Evolutionary conservation across 1,284 basidiomycete species (phyloP).

Genomic region (Rhodotorula sp.): DNA sequence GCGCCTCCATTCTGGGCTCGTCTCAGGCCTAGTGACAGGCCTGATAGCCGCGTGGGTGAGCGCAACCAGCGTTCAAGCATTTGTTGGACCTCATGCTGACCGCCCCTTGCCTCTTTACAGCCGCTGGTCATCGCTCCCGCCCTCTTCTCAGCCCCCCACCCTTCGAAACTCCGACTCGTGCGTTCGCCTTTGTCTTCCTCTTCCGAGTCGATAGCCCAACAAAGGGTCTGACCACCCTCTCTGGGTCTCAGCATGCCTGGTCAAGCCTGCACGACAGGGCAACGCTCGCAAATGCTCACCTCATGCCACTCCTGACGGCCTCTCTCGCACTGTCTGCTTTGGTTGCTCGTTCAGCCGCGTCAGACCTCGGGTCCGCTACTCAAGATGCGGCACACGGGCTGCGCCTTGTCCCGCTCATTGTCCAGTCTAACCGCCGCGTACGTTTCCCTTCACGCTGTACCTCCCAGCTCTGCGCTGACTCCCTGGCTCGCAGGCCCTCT

Average conservation of each 20-base stretch:
- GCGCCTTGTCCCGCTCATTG: not conserved
- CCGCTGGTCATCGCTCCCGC: constrained; percentile 3
- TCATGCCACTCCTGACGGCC: constrained; percentile 1
- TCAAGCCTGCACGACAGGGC: constrained; percentile 6
- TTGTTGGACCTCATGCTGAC: not conserved
- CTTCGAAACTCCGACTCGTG: not conserved
- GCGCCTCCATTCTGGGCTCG: too few relatives aligned
- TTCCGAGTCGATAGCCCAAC: not conserved
- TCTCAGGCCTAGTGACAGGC: not conserved
- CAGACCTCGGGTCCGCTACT: not conserved
- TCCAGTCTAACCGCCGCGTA: constrained; percentile 7
- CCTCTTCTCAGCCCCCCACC: not conserved
- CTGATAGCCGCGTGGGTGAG: not conserved
- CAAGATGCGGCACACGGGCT: too few relatives aligned
- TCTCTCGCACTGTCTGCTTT: constrained; percentile 10
- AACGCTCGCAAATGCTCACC: not conserved
- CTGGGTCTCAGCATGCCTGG: constrained; percentile 18
- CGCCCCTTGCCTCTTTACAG: not conserved
- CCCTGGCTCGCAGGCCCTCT: constrained; percentile 4
- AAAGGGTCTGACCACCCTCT: too few relatives aligned
- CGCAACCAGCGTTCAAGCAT: too few relatives aligned
- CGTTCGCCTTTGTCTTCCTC: not conserved
- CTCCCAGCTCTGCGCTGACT: not conserved
- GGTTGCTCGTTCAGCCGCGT: not conserved
- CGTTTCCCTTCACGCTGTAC: not conserved